phyloP scores from a whole-genome alignment of 257 asterid genomes.

The Scutellaria minor region DNA sequence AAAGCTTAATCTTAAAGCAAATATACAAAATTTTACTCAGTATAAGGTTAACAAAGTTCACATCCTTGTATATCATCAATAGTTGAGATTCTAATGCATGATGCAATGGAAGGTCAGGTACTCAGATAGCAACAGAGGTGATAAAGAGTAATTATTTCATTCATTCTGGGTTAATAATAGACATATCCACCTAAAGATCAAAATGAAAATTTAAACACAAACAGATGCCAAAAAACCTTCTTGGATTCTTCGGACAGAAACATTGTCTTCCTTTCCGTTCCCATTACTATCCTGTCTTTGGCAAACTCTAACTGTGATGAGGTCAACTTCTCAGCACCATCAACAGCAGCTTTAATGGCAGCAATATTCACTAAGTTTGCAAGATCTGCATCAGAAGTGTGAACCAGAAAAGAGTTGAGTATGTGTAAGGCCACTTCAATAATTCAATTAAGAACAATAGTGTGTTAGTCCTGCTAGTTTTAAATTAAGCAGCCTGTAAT shows the following conservation, averaged over 20 bases:
- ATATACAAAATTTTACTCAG: not conserved
- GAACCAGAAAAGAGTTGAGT: constrained; percentile 27
- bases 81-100: not conserved
- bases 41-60: not conserved
- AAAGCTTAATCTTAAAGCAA: too few relatives aligned
- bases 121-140: not conserved
- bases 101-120: not conserved
- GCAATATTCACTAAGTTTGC: constrained; percentile 95
- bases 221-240: constrained; percentile 52
- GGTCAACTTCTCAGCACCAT: constrained; percentile 90
- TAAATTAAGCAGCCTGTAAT: not conserved
- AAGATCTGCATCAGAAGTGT: constrained; percentile 59
- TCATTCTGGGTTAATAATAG: not conserved
- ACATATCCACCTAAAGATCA: not conserved
- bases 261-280: constrained; percentile 98
- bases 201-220: constrained; percentile 7
- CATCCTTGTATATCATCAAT: not conserved
- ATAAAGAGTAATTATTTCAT: not conserved
- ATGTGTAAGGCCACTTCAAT: not conserved
- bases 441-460: not conserved
- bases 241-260: constrained; percentile 89
- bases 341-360: constrained; percentile 97
- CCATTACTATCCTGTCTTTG: constrained; percentile 97
- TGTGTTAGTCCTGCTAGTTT: not conserved
- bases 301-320: constrained; percentile 88